phyloP scores from a whole-genome alignment of 805 yeast genomes.

The Saturnispora mendoncae region DNA sequence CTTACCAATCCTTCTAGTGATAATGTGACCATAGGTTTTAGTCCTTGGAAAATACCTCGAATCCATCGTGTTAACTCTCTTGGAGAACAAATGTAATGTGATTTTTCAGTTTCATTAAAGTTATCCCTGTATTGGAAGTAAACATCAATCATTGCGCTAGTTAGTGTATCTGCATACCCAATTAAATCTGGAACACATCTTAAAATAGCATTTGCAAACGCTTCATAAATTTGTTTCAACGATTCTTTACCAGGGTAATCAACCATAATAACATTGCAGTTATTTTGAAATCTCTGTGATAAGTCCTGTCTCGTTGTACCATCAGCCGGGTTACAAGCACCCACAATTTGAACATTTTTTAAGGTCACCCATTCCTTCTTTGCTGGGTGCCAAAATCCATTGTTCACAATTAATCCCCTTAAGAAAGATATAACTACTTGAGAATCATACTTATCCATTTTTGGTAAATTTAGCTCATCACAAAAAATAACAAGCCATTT shows the following conservation, averaged over 20 bases:
- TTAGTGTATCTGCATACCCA: slow-evolving; percentile 43
- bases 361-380: slow-evolving; percentile 60
- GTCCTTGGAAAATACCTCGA: slow-evolving; percentile 50
- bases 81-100: slow-evolving; percentile 76
- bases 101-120: slow-evolving; percentile 33
- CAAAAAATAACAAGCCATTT: slow-evolving; percentile 78
- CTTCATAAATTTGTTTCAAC: slow-evolving; percentile 53
- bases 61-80: slow-evolving; percentile 87
- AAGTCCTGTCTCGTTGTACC: slow-evolving; percentile 65
- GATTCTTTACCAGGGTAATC: slow-evolving; percentile 69
- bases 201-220: slow-evolving; percentile 49
- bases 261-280: slow-evolving; percentile 56
- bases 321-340: slow-evolving; percentile 87
- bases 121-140: slow-evolving; percentile 37
- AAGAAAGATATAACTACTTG: slow-evolving; percentile 64
- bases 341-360: slow-evolving; percentile 70
- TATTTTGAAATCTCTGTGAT: slow-evolving; percentile 56
- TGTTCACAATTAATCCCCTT: slow-evolving; percentile 62
- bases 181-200: slow-evolving; percentile 52
- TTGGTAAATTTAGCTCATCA: slow-evolving; percentile 85
- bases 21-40: slow-evolving; percentile 20
- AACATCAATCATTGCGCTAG: slow-evolving; percentile 58
- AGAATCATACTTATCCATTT: slow-evolving; percentile 59
- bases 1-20: slow-evolving; percentile 41
- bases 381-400: slow-evolving; percentile 67